These are phyloP conservation scores for Mollisia scopiformis DNA, from an alignment of 2,329 filamentous ascomycete genomes.

Conservation along the genomic window DNA sequence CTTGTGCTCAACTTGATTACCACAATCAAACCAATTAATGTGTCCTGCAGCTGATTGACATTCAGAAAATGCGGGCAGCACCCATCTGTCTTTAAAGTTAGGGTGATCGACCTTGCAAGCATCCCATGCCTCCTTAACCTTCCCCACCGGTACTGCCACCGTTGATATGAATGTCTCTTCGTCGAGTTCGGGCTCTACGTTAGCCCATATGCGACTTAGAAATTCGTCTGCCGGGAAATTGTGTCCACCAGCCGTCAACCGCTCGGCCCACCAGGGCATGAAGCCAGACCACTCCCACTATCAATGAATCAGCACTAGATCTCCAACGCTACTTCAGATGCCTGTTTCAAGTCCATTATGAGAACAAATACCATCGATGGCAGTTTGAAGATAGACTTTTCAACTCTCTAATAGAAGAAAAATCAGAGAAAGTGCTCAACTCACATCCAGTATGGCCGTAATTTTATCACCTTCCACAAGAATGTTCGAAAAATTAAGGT, in stretches of 20 bases:
- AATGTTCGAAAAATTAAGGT: constrained; percentile 41
- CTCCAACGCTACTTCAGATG: too few relatives aligned
- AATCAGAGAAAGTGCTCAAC: too few relatives aligned
- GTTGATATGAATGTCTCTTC: not conserved
- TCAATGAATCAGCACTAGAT: too few relatives aligned
- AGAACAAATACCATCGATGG: too few relatives aligned
- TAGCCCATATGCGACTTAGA: not conserved
- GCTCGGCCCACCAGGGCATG: constrained; percentile 44
- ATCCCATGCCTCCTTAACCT: not conserved
- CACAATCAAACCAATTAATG: not conserved
- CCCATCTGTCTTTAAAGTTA: not conserved
- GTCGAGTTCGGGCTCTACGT: not conserved
- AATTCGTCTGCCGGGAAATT: not conserved
- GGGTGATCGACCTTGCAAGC: not conserved
- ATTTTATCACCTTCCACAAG: constrained; percentile 40
- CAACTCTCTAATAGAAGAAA: too few relatives aligned
- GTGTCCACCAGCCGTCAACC: not conserved
- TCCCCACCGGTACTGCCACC: not conserved
- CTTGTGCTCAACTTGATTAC: not conserved
- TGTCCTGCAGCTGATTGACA: not conserved
- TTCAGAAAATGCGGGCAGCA: not conserved
- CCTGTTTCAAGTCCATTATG: too few relatives aligned
- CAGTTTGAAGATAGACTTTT: too few relatives aligned
- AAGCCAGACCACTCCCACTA: constrained; percentile 41
- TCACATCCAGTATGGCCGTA: constrained; percentile 39